A percentile compares a stretch with the other conserved stretches of the same genome.
Conservation (phyloP, 305 asterid genomes). For the Fraxinus xanthoxyloides region DNA sequence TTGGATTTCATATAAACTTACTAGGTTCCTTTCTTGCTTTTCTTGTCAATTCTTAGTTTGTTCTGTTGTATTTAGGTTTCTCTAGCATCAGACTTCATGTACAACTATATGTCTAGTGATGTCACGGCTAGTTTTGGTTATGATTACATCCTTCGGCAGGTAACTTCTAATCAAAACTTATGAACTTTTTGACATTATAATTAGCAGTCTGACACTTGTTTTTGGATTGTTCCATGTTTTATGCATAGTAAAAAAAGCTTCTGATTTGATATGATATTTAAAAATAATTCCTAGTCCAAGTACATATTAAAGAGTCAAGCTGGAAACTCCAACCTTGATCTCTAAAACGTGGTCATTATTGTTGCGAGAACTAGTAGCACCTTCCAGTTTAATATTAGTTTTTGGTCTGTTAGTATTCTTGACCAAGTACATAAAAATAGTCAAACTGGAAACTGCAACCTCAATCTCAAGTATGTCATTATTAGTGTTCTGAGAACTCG, state of each 20-base stretch:
- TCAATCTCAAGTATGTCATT: background rate
- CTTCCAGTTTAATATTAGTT: background rate
- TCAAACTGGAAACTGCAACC: background rate
- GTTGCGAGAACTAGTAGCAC: background rate
- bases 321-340: background rate
- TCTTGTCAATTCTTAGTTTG: background rate
- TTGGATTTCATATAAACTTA: background rate
- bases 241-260: background rate
- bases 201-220: background rate
- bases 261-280: background rate
- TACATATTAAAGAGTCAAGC: background rate
- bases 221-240: background rate
- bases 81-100: slow-evolving; percentile 88
- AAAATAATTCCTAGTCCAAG: background rate
- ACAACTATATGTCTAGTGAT: slow-evolving; percentile 79
- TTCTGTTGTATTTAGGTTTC: slow-evolving; percentile 59
- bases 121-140: slow-evolving; percentile 90
- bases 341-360: background rate
- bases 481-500: background rate
- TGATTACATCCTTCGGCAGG: slow-evolving; percentile 93
- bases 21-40: background rate
- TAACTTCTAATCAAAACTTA: slow-evolving; percentile 25
- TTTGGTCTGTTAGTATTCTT: background rate
- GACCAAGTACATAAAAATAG: background rate
- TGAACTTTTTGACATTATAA: background rate